These are phyloP conservation scores for Aspergillus quadrilineatus DNA, from an alignment of 2,329 filamentous ascomycete species.

Conservation along the genomic window DNA sequence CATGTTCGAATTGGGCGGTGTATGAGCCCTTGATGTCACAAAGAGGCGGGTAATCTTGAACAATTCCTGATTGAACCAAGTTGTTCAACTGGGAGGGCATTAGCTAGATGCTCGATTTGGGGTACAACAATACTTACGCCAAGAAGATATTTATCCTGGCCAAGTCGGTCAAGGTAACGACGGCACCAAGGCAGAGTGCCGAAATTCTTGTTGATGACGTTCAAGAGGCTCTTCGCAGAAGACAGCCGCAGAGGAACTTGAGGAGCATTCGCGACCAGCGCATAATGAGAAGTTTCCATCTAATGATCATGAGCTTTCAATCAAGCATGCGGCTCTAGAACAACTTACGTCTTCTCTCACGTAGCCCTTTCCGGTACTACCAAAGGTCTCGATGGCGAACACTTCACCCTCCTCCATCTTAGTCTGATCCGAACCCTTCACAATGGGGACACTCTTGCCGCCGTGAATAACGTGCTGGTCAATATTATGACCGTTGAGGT, in stretches of 20 bases:
- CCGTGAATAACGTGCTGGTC: slow-evolving; percentile 87
- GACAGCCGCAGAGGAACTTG: slow-evolving; percentile 74
- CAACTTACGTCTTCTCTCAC: slow-evolving; percentile 76
- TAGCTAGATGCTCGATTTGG: background rate
- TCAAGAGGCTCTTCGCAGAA: slow-evolving; percentile 81
- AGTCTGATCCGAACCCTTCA: slow-evolving; percentile 81
- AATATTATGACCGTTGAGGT: slow-evolving; percentile 88
- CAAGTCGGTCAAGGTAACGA: slow-evolving; percentile 86
- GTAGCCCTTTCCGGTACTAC: slow-evolving; percentile 85
- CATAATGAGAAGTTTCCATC: slow-evolving; percentile 86
- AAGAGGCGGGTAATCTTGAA: slow-evolving; percentile 86
- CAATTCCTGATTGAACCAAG: slow-evolving; percentile 76
- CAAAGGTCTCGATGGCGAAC: slow-evolving; percentile 95
- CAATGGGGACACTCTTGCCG: slow-evolving; percentile 87
- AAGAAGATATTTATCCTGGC: slow-evolving; percentile 89
- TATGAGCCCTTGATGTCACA: slow-evolving; percentile 93
- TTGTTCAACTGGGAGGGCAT: slow-evolving; percentile 67
- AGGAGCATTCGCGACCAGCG: slow-evolving; percentile 68
- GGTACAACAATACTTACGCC: slow-evolving; percentile 58
- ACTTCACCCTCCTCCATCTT: slow-evolving; percentile 98
- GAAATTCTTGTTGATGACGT: slow-evolving; percentile 94
- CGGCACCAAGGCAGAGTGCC: slow-evolving; percentile 88
- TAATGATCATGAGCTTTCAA: slow-evolving; percentile 28
- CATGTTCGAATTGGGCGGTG: slow-evolving; percentile 92
- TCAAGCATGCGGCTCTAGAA: too few species aligned